Conservation (phyloP, 2,329 filamentous ascomycete genomes). For the Arthrobotrys iridis region DNA sequence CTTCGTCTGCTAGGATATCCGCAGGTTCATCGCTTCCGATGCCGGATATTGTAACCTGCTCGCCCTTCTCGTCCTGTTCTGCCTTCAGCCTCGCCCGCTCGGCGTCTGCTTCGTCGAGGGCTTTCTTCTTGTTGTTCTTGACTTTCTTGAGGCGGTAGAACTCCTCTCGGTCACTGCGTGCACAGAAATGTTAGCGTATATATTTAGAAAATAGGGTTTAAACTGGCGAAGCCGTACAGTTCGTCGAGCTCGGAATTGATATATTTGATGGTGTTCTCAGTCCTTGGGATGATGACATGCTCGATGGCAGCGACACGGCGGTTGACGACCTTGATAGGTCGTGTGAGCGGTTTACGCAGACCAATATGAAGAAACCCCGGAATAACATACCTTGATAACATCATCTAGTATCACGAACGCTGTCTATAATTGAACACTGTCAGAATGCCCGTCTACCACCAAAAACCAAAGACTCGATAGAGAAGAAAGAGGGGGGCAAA, state of each 20-base stretch:
- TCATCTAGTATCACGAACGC: conserved; percentile 98
- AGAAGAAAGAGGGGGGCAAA: conserved; percentile 59
- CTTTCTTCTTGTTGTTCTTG: conserved; percentile 82
- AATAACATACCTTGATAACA: conserved; percentile 89
- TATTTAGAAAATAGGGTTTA: not conserved
- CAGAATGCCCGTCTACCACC: conserved; percentile 16
- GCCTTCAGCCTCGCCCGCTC: conserved; percentile 76
- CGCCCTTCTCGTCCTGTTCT: conserved; percentile 60
- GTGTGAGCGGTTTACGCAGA: too few species aligned
- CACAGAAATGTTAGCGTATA: not conserved
- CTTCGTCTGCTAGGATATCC: conserved; percentile 58
- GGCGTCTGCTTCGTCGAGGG: conserved; percentile 75
- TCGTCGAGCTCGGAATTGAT: conserved; percentile 94
- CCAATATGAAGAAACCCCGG: too few species aligned
- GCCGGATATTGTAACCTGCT: conserved; percentile 58
- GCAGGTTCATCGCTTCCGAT: conserved; percentile 20
- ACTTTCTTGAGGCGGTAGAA: conserved; percentile 98
- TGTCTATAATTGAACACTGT: conserved; percentile 67
- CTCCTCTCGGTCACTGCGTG: conserved; percentile 77
- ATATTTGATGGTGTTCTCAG: conserved; percentile 99
- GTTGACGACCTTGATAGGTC: conserved; percentile 74
- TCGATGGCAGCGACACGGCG: conserved; percentile 98
- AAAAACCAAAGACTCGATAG: not conserved
- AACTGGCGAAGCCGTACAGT: conserved; percentile 67
- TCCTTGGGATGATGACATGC: conserved; percentile 95